Evolutionary conservation across 805 yeast species (phyloP), one percentile per base, ranked within the genome.

Genomic region (Scheffersomyces ergatensis): DNA sequence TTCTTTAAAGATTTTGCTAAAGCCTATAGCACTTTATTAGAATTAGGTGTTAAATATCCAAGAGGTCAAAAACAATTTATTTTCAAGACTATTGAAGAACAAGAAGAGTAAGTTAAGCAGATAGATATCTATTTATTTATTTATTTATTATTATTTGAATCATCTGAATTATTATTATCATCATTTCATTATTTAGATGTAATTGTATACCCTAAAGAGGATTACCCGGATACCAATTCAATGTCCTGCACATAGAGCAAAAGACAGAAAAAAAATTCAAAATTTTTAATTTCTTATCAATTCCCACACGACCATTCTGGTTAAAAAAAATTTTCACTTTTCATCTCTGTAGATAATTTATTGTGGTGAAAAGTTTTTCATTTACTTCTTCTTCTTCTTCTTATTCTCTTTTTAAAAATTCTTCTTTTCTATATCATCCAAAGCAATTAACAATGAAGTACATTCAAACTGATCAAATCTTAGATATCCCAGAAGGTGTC

Each of bases 401-500:
- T 35, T 31, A 27, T 18, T 16, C 13, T 30, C 23, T 12, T n/a
- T 13, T 12, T 18, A n/a, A n/a, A n/a, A n/a, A n/a, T 27, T 20
- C 34, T 37, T 34, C 33, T 36, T 25, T 23, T 21, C 32, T 18
- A 14, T 9, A 14, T 20, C 21, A 15, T 38, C 30, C 19, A 21
- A 21, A 37, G 9, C 42, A 35, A 27, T 34, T 16, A 44, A 35
- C 35, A 61, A 78, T 78, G 96, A 87, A 86, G 78, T 85, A 79
- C 87, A 80, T 87, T 64, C 86, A 82, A 72, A 83, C 93, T 52
- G 95, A 86, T 68, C 93, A 87, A 78, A 65, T 72, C 67, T 78
- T 88, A 66, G 85, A 80, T 29, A 66, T 78, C 72, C 98, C 99
- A 74, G 95, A 86, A 74, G 96, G 87, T 65, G 99, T 93, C 54